These are phyloP conservation scores for Ramularia collo-cygni DNA, from an alignment of 2,329 filamentous ascomycete genomes.

Conservation along the genomic window DNA sequence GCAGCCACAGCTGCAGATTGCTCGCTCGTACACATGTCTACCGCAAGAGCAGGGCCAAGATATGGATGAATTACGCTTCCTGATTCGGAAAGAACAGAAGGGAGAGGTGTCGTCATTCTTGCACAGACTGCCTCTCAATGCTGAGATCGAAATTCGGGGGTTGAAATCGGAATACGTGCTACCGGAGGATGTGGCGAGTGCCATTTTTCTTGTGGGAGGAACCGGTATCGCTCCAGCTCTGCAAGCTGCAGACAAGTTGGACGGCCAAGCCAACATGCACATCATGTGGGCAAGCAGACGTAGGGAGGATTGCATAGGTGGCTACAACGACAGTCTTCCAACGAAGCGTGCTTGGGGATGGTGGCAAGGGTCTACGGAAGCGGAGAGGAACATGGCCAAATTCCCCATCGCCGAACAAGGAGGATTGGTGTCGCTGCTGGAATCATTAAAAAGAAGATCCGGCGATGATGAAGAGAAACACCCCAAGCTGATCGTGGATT, in stretches of 20 bases:
- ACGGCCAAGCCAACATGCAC: conserved; percentile 49
- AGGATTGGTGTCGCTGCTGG: conserved; percentile 56
- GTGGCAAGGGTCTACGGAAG: conserved; percentile 8
- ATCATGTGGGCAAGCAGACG: conserved; percentile 77
- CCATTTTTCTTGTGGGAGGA: conserved; percentile 84
- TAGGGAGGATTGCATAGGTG: conserved; percentile 58
- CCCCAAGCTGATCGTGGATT: conserved; percentile 55
- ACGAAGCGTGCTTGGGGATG: conserved; percentile 10
- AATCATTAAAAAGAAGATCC: conserved; percentile 46
- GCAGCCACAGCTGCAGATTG: conserved; percentile 89
- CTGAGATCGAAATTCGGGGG: conserved; percentile 68
- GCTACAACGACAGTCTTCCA: conserved; percentile 44
- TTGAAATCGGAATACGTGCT: conserved; percentile 62
- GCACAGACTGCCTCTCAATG: conserved; percentile 52
- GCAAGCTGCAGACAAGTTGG: conserved; percentile 60
- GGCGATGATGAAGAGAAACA: conserved; percentile 2
- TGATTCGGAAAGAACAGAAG: conserved; percentile 68
- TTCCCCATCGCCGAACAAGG: conserved; percentile 31
- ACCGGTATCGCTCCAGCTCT: conserved; percentile 88
- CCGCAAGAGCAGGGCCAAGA: conserved; percentile 44
- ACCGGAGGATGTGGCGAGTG: conserved; percentile 45
- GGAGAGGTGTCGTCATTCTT: conserved; percentile 87
- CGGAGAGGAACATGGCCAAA: conserved; percentile 2
- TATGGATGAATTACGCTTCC: conserved; percentile 53
- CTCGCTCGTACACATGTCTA: conserved; percentile 82